phyloP scores from a whole-genome alignment of 2,329 filamentous ascomycete species.

The Scedosporium boydii region DNA sequence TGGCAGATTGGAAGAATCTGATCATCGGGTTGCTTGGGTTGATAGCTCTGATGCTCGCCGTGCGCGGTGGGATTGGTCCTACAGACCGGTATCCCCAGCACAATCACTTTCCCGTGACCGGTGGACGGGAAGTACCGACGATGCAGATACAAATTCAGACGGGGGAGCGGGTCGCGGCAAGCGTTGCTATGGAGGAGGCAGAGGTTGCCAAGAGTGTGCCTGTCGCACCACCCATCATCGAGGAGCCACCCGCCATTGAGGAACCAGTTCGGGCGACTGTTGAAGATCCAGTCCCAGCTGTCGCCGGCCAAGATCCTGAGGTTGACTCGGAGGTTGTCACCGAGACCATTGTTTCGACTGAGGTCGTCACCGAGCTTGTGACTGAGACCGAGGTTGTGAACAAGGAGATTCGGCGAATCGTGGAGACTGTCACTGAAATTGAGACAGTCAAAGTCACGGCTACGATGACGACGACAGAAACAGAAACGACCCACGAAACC shows the following conservation, averaged over 20 bases:
- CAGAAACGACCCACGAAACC: slow-evolving; percentile 17
- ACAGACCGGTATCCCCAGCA: slow-evolving; percentile 8
- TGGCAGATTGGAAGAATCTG: slow-evolving; percentile 51
- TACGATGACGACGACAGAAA: slow-evolving; percentile 20
- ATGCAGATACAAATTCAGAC: not conserved
- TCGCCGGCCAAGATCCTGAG: slow-evolving; percentile 5
- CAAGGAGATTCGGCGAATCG: slow-evolving; percentile 20
- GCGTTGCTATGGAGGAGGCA: not conserved
- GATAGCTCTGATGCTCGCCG: slow-evolving; percentile 42
- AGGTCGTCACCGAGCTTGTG: slow-evolving; percentile 7
- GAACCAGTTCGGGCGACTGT: not conserved
- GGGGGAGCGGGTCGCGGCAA: slow-evolving; percentile 4
- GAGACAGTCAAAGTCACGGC: slow-evolving; percentile 9
- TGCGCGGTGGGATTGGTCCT: slow-evolving; percentile 21
- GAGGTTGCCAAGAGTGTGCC: not conserved
- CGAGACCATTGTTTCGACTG: slow-evolving; percentile 13
- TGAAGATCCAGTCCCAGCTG: not conserved
- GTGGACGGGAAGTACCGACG: slow-evolving; percentile 6
- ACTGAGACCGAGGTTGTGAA: slow-evolving; percentile 7
- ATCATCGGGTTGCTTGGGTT: slow-evolving; percentile 44
- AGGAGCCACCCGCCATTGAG: not conserved
- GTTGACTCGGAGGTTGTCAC: slow-evolving; percentile 14
- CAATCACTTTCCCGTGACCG: slow-evolving; percentile 7
- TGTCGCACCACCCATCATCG: not conserved
- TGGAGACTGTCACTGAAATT: slow-evolving; percentile 24